phyloP scores from a whole-genome alignment of 2,329 filamentous ascomycete species.

The Colletotrichum viniferum region DNA sequence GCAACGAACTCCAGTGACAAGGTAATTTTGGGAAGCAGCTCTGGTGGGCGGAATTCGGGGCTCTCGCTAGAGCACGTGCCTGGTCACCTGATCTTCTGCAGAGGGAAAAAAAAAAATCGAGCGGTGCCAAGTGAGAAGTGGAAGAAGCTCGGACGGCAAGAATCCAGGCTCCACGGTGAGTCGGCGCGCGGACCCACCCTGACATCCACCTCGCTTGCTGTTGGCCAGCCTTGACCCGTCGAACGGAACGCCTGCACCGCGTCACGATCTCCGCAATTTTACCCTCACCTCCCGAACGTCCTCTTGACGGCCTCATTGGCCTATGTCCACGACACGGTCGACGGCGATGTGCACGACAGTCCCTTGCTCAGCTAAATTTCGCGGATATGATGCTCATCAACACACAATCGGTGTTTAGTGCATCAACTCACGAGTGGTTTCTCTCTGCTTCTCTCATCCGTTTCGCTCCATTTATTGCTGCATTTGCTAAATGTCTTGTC shows the following conservation, averaged over 20 bases:
- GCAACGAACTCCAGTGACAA: not conserved
- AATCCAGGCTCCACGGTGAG: not conserved
- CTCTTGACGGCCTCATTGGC: not conserved
- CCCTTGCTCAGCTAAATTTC: not conserved
- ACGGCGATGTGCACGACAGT: not conserved
- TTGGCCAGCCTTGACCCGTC: conserved; percentile 1
- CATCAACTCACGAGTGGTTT: not conserved
- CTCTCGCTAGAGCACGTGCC: conserved; percentile 12
- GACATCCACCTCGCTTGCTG: not conserved
- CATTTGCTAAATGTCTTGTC: conserved; percentile 3
- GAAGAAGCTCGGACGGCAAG: not conserved
- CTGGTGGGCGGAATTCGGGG: not conserved
- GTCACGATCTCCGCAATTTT: conserved; percentile 20
- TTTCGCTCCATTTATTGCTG: not conserved
- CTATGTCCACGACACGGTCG: not conserved
- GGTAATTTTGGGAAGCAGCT: conserved; percentile 1
- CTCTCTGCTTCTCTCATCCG: not conserved
- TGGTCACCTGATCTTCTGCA: not conserved
- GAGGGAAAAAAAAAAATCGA: not conserved
- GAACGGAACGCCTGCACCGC: not conserved
- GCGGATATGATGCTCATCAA: not conserved
- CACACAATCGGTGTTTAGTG: not conserved
- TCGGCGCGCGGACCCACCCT: not conserved
- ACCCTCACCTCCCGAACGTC: conserved; percentile 15
- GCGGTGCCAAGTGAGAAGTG: not conserved